Evolutionary conservation across 306 rosid species (phyloP), one percentile per base, ranked within the genome.

Genomic region (Fragaria iinumae): DNA sequence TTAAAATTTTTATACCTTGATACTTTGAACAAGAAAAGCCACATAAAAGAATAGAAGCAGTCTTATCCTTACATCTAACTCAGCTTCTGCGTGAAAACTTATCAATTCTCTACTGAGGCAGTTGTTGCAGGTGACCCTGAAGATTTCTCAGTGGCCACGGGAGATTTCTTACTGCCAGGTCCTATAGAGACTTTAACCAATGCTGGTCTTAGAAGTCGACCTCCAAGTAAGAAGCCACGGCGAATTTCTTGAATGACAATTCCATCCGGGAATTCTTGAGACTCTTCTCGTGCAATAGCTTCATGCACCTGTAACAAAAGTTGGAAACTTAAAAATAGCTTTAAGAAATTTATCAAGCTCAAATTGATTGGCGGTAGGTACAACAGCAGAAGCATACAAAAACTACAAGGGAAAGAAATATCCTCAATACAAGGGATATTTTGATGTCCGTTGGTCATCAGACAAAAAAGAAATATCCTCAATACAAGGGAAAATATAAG

Each of bases 281-380:
- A 92, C 79, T 86, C 91, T 89, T 90, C 98, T 2, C 97, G 93
- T 32, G 84, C 96, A 79, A 95, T 47, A 66, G 97, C 97, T 84
- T 95, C 97, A 70, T 95, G 98, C 39, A 87, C 71, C 98, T 95
- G 74, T 48, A 76, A 59, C 67, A 79, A 70, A 72, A 77, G 80
- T 60, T 41, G 25, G 68, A 39, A 74, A 69, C 49, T 78, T 64
- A 25, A 41, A 41, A 8, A 50, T 43, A 67, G 70, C 43, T 44
- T 34, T 53, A 2, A 44, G 18, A 72, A 9, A 48, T 66, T 13
- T 67, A 67, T 56, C 21, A 76, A 59, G 72, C 20, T 48, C 81
- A 27, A 45, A 57, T 49, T 64, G 12, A 38, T 39, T 47, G 66
- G 50, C 6, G 36, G 66, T 13, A 36, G 38, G 25, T 21, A 55